Percentiles rank a stretch among this genome's conserved stretches.
phyloP scores from a whole-genome alignment of 441 rosid genomes.

The Brassica balearica region DNA sequence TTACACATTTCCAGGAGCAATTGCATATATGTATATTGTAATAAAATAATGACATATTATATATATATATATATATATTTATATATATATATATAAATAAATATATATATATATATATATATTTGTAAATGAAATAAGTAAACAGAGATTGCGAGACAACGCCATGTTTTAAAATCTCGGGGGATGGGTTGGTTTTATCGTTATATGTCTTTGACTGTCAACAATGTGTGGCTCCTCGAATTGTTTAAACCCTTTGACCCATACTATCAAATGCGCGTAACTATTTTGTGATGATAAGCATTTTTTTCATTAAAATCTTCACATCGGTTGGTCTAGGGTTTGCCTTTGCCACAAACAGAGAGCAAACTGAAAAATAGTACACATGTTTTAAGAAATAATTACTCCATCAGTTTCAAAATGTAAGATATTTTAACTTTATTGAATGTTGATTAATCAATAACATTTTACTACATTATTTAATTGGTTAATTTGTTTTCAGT shows the following conservation, averaged over 20 bases:
- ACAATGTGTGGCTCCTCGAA: constrained; percentile 37
- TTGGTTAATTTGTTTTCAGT: too few relatives aligned
- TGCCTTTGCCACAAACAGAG: neutral
- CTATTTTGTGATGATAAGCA: constrained; percentile 40
- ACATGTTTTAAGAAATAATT: neutral
- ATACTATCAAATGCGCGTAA: constrained; percentile 21
- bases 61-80: neutral
- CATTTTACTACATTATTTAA: too few relatives aligned
- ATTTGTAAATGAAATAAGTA: constrained; percentile 13
- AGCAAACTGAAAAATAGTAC: neutral
- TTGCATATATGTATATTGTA: neutral
- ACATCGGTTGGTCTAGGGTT: constrained; percentile 25
- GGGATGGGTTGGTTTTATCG: constrained; percentile 48
- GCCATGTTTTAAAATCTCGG: constrained; percentile 40
- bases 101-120: neutral
- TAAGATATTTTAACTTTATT: too few relatives aligned
- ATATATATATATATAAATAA: too few relatives aligned
- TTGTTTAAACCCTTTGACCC: constrained; percentile 40
- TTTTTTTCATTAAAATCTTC: constrained; percentile 37
- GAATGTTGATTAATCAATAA: too few relatives aligned
- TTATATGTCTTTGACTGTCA: constrained; percentile 48
- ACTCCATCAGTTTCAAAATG: too few relatives aligned
- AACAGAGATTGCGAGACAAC: constrained; percentile 45
- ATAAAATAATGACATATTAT: constrained; percentile 10
- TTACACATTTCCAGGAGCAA: neutral